Percentiles rank a stretch among this genome's conserved stretches.
phyloP scores from a whole-genome alignment of 1,139 yeast species.

The Geotrichum siamense region DNA sequence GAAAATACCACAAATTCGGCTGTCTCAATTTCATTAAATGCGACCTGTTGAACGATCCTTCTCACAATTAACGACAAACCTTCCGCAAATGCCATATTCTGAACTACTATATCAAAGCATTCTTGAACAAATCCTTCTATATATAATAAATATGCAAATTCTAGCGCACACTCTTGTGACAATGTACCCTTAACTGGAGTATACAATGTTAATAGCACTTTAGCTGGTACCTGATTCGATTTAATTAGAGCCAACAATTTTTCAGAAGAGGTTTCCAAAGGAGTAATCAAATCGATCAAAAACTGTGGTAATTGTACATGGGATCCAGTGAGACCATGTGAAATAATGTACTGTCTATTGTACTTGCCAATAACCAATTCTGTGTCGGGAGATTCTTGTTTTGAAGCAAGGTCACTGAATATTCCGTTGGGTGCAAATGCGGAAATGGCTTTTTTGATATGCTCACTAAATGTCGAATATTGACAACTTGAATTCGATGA shows the following conservation, averaged over 20 bases:
- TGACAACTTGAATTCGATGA: no score
- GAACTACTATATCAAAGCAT: constrained; percentile 8
- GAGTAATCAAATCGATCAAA: constrained; percentile 6
- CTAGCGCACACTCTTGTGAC: constrained; percentile 6
- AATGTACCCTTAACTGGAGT: constrained; percentile 11
- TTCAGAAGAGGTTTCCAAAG: constrained; percentile 9
- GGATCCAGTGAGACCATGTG: constrained; percentile 10
- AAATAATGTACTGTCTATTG: constrained; percentile 6
- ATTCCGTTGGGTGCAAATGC: constrained; percentile 15
- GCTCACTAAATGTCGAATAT: constrained; percentile 13
- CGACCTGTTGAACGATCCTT: constrained; percentile 4
- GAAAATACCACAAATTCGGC: constrained; percentile 2
- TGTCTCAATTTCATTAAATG: constrained; percentile 1
- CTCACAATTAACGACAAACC: constrained; percentile 1
- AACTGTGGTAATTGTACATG: constrained; percentile 7
- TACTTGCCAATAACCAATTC: constrained; percentile 3
- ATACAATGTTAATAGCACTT: constrained; percentile 8
- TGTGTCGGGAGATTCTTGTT: not conserved
- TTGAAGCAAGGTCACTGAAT: constrained; percentile 1
- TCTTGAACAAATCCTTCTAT: constrained; percentile 2
- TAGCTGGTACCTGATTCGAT: constrained; percentile 9
- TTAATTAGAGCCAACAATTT: constrained; percentile 11
- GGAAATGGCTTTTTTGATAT: constrained; percentile 11
- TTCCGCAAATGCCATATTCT: constrained; percentile 10
- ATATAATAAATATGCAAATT: constrained; percentile 11